A percentile compares a stretch with the other conserved stretches of the same genome.
Evolutionary conservation across 257 asterid species (phyloP).

Genomic region (Thymus mandschuricus): DNA sequence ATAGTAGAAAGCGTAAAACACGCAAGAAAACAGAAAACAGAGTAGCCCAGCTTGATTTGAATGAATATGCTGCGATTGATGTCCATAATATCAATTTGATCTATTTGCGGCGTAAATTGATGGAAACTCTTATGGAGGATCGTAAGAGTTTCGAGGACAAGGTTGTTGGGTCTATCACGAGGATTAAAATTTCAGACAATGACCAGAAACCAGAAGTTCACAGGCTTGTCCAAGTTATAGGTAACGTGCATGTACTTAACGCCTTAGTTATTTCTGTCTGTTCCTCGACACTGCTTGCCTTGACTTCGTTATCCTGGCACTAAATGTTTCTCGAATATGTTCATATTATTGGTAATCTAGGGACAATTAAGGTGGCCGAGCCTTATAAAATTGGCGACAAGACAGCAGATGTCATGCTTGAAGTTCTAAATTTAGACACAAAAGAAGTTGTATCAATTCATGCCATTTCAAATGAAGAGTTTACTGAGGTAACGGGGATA

Average conservation of each 20-base stretch:
- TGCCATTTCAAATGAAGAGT: conserved; percentile 67
- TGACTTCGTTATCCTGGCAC: neutral
- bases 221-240: conserved; percentile 86
- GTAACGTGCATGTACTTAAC: conserved; percentile 39
- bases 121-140: conserved; percentile 61
- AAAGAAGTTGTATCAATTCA: conserved; percentile 61
- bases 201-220: conserved; percentile 72
- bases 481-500: conserved; percentile 60
- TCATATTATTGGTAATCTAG: conserved; percentile 41
- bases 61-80: conserved; percentile 73
- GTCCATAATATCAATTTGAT: conserved; percentile 69
- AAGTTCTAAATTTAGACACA: conserved; percentile 66
- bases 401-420: conserved; percentile 61
- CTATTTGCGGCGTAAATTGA: conserved; percentile 60
- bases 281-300: neutral
- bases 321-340: conserved; percentile 11
- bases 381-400: conserved; percentile 69
- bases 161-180: conserved; percentile 67
- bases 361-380: conserved; percentile 57
- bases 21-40: conserved; percentile 49
- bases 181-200: conserved; percentile 62
- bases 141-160: conserved; percentile 55
- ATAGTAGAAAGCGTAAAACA: conserved; percentile 47
- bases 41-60: conserved; percentile 46
- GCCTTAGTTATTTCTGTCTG: neutral